These are phyloP conservation scores for Pseudognaphalium luteoalbum DNA, from an alignment of 129 eudicot species.

Conservation along the genomic window DNA sequence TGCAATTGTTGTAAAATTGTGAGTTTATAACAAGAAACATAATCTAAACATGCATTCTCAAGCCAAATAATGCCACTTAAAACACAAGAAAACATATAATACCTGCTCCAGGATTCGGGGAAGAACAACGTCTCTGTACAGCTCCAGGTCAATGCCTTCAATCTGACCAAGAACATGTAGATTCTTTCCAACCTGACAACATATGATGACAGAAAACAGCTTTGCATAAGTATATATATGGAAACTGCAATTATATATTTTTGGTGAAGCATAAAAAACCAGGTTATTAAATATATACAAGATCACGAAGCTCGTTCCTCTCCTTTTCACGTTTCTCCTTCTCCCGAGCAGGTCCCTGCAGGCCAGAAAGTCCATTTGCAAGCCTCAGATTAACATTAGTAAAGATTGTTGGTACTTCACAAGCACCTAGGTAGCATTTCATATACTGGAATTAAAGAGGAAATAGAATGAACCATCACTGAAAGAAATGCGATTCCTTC, in stretches of 20 bases:
- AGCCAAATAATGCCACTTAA: conserved; percentile 7
- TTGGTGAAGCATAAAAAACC: conserved; percentile 15
- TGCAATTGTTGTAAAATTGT: conserved; percentile 35
- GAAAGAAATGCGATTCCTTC: not conserved
- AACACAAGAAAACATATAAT: conserved; percentile 7
- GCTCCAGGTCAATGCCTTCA: conserved; percentile 95
- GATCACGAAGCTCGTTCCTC: conserved; percentile 98
- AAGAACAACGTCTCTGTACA: conserved; percentile 85
- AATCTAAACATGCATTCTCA: conserved; percentile 3
- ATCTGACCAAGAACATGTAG: conserved; percentile 96
- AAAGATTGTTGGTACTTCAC: conserved; percentile 44
- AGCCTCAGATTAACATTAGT: conserved; percentile 52
- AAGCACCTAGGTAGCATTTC: conserved; percentile 23
- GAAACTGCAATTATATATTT: not conserved
- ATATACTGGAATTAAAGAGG: not conserved
- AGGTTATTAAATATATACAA: conserved; percentile 53
- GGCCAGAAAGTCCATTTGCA: conserved; percentile 51
- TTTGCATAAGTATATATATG: conserved; percentile 29
- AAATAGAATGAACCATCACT: not conserved
- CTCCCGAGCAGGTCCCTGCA: conserved; percentile 94
- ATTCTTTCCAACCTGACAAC: conserved; percentile 91
- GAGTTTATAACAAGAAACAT: conserved; percentile 23
- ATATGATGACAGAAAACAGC: conserved; percentile 27
- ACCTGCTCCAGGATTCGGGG: conserved; percentile 97
- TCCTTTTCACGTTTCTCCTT: conserved; percentile 95